Percentiles rank a stretch among this genome's conserved stretches.
These are phyloP conservation scores for Coniochaeta sp. DNA, from an alignment of 2,329 filamentous ascomycete species.

Conservation along the genomic window DNA sequence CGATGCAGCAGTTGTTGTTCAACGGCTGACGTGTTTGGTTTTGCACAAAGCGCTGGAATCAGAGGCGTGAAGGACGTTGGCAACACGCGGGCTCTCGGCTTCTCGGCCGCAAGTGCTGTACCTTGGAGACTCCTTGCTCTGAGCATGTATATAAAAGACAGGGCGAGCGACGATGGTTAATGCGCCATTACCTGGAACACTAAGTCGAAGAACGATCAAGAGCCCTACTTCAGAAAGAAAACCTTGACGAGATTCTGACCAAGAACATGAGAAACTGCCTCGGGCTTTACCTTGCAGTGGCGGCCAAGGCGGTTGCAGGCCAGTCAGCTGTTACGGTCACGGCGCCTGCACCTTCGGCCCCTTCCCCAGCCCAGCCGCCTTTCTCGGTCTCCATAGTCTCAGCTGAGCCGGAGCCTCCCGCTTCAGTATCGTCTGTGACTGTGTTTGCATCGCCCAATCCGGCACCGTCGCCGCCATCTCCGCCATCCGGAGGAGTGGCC, in stretches of 20 bases:
- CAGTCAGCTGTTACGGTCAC: conserved; percentile 1
- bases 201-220: neutral
- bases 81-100: neutral
- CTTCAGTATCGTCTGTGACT: neutral
- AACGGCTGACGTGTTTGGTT: neutral
- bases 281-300: neutral
- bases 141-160: neutral
- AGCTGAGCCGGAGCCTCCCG: neutral
- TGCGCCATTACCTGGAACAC: neutral
- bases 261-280: neutral
- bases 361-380: neutral
- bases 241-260: neutral
- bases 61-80: neutral
- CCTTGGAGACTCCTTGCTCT: neutral
- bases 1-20: neutral
- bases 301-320: neutral
- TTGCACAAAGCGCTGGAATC: neutral
- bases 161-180: neutral
- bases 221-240: neutral
- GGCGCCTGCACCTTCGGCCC: neutral
- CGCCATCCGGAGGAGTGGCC: neutral
- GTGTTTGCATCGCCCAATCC: neutral
- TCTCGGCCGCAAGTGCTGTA: neutral
- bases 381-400: neutral
- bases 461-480: neutral